These are phyloP conservation scores for Apodospora peruviana DNA, from an alignment of 495 filamentous ascomycete genomes.

Conservation along the genomic window DNA sequence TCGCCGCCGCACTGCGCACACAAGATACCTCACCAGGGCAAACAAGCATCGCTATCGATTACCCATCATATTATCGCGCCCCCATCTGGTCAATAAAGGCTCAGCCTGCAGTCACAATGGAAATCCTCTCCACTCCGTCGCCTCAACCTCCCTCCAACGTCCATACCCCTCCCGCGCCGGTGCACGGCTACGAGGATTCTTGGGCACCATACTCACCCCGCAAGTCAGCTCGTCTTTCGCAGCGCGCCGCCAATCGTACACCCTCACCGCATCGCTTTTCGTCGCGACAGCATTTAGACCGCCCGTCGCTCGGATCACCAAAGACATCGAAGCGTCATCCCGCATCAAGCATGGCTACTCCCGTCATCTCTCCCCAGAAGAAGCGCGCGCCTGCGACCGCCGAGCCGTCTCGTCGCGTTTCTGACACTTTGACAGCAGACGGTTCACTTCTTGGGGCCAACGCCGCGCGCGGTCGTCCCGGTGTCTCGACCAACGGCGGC, in stretches of 20 bases:
- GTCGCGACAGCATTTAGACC: constrained; percentile 22
- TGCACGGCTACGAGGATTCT: constrained; percentile 62
- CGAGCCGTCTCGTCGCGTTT: constrained; percentile 34
- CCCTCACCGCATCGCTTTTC: constrained; percentile 39
- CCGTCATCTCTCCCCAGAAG: constrained; percentile 49
- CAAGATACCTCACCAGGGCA: no score
- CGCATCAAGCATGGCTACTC: constrained; percentile 31
- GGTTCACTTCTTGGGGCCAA: not conserved
- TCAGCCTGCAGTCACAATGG: not conserved
- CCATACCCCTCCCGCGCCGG: constrained; percentile 67
- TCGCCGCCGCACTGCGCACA: no score
- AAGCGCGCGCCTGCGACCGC: constrained; percentile 32
- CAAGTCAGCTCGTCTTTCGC: constrained; percentile 49
- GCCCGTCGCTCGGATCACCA: constrained; percentile 22
- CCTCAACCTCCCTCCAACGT: constrained; percentile 57
- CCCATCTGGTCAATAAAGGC: no score
- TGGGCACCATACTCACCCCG: constrained; percentile 65
- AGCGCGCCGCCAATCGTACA: constrained; percentile 29
- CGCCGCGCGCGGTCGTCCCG: not conserved
- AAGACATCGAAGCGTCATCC: constrained; percentile 19
- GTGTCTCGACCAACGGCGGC: not conserved
- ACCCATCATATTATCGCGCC: no score
- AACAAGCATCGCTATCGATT: no score
- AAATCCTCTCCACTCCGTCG: constrained; percentile 37
- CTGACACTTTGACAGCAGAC: constrained; percentile 29